A percentile compares a stretch with the other conserved stretches of the same genome.
Conservation (phyloP, 257 asterid species). For the Henckelia pumila region DNA sequence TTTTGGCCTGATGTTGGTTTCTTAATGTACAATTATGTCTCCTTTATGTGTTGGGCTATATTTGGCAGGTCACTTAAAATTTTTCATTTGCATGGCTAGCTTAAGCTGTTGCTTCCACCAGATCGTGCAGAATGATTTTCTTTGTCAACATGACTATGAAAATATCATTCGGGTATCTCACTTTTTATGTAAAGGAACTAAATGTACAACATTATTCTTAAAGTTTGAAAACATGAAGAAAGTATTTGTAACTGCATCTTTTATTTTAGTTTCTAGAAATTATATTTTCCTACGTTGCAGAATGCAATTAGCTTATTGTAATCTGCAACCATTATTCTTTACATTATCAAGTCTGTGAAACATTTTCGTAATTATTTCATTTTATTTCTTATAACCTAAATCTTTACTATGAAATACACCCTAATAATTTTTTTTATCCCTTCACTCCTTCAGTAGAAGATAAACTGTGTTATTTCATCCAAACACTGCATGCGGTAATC, state of each 20-base stretch:
- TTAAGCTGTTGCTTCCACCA: constrained; percentile 7
- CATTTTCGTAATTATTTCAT: neutral
- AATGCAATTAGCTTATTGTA: neutral
- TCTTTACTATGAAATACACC: neutral
- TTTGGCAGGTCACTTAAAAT: neutral
- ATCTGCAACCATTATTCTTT: neutral
- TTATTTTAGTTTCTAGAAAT: neutral
- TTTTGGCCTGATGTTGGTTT: neutral
- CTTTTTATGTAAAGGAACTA: too few relatives aligned
- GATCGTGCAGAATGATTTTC: constrained; percentile 10
- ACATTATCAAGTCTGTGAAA: neutral
- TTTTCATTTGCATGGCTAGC: neutral
- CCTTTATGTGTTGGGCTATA: constrained; percentile 4
- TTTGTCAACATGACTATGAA: neutral
- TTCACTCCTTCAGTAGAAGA: neutral
- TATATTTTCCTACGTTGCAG: neutral
- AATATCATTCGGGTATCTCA: neutral
- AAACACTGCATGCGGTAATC: neutral
- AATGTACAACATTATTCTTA: neutral
- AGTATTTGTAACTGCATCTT: neutral
- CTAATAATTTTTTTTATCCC: neutral
- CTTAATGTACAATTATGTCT: neutral
- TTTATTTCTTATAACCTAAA: neutral
- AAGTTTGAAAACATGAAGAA: neutral
- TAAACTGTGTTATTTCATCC: constrained; percentile 1